Evolutionary conservation across 129 eudicot genomes (phyloP), one percentile per base, ranked within the genome.

Genomic region (Artemisia argyi): DNA sequence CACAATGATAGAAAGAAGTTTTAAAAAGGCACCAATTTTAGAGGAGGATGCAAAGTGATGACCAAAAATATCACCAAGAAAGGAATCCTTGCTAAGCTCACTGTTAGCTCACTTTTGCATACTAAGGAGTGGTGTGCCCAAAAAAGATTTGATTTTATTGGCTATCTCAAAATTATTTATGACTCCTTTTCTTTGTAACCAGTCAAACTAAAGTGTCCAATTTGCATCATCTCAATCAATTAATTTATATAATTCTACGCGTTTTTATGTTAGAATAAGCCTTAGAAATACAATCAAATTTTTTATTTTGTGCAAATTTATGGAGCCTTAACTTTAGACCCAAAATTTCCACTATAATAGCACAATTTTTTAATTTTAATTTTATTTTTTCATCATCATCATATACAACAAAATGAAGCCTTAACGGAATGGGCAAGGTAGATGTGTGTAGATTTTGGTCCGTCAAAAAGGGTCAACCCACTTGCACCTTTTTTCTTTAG

Each of bases 11-110:
- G 42, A 64, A 67, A 65, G 56, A 35, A 18, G 67, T n/a, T 44
- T 72, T 16, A 13, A 13, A 78, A 78, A 78, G 77, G 72, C 71
- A 63, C 57, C 28, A 48, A 44, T 54, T 71, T 55, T 53, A 52
- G 71, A 74, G 76, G 82, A 71, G 67, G 72, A 78, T 71, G 72
- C 44, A 78, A 71, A 78, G 82, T 78, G 82, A 71, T 78, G 77
- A 78, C 67, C 77, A 63, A 65, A 71, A 71, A 65, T 78, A 71
- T 71, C 82, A 71, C 73, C 73, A 54, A 78, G 22, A 72, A 7
- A 65, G 71, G 76, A 77, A 77, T 77, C 81, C 12, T 77, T 30
- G 50, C 18, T 30, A n/a, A 61, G 67, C 47, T 73, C 7, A 22
- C 20, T 67, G 83, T 79, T 66, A 70, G 78, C 56, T 73, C 73